Conservation (phyloP, 169 alveolate species). For the Eimeria zaria region DNA sequence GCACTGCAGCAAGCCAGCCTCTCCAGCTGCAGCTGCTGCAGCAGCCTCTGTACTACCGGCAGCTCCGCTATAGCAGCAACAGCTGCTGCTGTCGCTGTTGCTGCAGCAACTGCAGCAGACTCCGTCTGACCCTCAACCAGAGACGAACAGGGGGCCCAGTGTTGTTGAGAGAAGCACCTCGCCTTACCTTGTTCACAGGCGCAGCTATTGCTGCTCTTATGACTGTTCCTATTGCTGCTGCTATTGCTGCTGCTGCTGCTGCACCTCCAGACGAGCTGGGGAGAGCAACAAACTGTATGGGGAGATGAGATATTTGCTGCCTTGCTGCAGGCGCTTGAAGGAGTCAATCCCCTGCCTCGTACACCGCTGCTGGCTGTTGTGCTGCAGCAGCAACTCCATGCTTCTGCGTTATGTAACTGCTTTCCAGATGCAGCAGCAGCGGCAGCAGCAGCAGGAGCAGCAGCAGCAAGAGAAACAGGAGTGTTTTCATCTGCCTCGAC, state of each 20-base stretch:
- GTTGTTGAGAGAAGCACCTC: neutral
- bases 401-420: conserved; percentile 7
- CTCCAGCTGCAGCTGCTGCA: conserved; percentile 61
- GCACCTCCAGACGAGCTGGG: conserved; percentile 12
- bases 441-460: neutral
- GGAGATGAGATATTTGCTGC: conserved; percentile 10
- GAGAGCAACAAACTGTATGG: conserved; percentile 25
- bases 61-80: conserved; percentile 51
- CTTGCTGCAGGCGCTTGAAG: conserved; percentile 9
- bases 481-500: conserved; percentile 29
- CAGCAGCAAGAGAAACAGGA: conserved; percentile 7
- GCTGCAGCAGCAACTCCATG: conserved; percentile 72
- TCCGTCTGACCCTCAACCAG: conserved; percentile 2
- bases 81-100: conserved; percentile 20
- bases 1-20: conserved; percentile 50
- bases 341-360: conserved; percentile 4
- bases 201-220: conserved; percentile 36
- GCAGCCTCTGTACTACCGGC: conserved; percentile 36
- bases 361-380: conserved; percentile 49
- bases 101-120: conserved; percentile 1
- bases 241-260: conserved; percentile 53
- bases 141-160: neutral
- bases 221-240: conserved; percentile 1
- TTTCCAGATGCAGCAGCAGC: conserved; percentile 11
- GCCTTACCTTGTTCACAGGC: neutral